Percentiles rank a stretch among this genome's conserved stretches.
Conservation (phyloP, 495 filamentous ascomycete genomes). For the Filosporella fistucella region DNA sequence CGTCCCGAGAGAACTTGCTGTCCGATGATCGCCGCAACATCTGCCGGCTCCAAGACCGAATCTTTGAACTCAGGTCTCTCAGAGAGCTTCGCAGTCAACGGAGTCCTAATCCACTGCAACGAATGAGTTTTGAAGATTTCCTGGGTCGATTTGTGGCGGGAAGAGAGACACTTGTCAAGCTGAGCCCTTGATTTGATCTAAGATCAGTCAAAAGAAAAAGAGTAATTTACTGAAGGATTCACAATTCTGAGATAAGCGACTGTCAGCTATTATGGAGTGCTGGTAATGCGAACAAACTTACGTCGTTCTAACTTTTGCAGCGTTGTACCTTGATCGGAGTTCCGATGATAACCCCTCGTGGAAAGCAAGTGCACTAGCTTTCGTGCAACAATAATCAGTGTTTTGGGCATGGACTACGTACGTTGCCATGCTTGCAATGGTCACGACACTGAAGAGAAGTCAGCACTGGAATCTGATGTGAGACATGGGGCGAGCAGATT, state of each 20-base stretch:
- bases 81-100: constrained; percentile 8
- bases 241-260: constrained; percentile 31
- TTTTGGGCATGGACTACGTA: constrained; percentile 55
- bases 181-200: no score
- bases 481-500: no score
- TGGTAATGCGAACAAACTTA: constrained; percentile 32
- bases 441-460: no score
- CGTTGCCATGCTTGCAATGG: constrained; percentile 55
- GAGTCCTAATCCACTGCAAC: constrained; percentile 19
- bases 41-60: constrained; percentile 53
- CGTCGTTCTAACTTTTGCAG: constrained; percentile 60
- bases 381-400: constrained; percentile 63
- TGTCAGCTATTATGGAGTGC: constrained; percentile 11
- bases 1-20: constrained; percentile 51
- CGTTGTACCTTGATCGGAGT: constrained; percentile 53
- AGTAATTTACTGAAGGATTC: constrained; percentile 1
- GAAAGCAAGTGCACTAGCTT: constrained; percentile 62
- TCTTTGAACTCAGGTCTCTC: constrained; percentile 35
- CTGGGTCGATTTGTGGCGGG: no score
- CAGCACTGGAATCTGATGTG: background rate
- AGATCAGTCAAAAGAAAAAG: no score
- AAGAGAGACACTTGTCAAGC: no score
- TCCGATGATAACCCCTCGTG: constrained; percentile 67
- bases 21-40: constrained; percentile 56
- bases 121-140: no score